A percentile compares a stretch with the other conserved stretches of the same genome.
These are phyloP conservation scores for Erigeron philadelphicus DNA, from an alignment of 140 eudicot species.

Conservation along the genomic window DNA sequence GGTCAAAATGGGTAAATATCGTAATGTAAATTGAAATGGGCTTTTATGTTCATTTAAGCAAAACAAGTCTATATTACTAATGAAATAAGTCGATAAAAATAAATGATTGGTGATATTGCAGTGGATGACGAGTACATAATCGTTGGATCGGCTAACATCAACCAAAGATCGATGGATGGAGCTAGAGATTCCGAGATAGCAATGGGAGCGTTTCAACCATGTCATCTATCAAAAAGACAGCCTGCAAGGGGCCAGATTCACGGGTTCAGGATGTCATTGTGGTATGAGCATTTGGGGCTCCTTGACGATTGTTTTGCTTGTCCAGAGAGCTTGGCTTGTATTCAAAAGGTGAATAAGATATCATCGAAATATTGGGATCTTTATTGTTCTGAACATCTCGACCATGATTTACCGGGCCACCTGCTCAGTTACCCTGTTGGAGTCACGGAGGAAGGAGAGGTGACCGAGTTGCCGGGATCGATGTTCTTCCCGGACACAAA, in stretches of 20 bases:
- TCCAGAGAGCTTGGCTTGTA: slow-evolving; percentile 39
- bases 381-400: slow-evolving; percentile 33
- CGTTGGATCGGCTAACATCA: slow-evolving; percentile 50
- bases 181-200: slow-evolving; percentile 56
- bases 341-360: slow-evolving; percentile 32
- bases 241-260: slow-evolving; percentile 47
- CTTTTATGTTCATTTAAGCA: too few relatives aligned
- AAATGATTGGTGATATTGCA: slow-evolving; percentile 1
- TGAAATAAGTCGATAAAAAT: not conserved
- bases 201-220: slow-evolving; percentile 53
- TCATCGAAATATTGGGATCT: slow-evolving; percentile 42
- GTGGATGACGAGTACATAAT: slow-evolving; percentile 54
- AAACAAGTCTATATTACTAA: too few relatives aligned
- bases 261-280: slow-evolving; percentile 45
- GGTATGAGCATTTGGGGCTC: slow-evolving; percentile 53
- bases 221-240: slow-evolving; percentile 35
- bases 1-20: too few relatives aligned
- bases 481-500: slow-evolving; percentile 45
- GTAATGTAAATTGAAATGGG: too few relatives aligned
- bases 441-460: slow-evolving; percentile 41
- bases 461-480: slow-evolving; percentile 38
- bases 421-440: slow-evolving; percentile 41
- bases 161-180: slow-evolving; percentile 54
- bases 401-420: slow-evolving; percentile 42
- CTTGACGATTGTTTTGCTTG: slow-evolving; percentile 30